Base-by-base conservation (phyloP, 345 rosid genomes). In the Clarkia xantiana region DNA sequence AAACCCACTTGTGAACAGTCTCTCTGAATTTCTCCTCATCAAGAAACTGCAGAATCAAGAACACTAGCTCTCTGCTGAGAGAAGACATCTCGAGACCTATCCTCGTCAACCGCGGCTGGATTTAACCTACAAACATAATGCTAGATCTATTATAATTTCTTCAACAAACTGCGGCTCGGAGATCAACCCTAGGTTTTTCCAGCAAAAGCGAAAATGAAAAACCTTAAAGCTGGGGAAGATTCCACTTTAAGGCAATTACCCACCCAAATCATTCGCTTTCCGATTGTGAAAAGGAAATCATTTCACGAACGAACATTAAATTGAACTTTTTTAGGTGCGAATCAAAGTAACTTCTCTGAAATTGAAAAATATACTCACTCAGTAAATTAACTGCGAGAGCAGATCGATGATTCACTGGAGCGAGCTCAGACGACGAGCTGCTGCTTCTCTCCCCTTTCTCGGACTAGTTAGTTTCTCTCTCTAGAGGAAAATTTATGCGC, bases 21-120 rank as follows among this genome's bases (percentile, higher is more conserved):
- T 91, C 98, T 62, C 81, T 91, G 64, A 86, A 91, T 77, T 91
- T 91, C 62, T 91, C 98, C 77, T 91, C 98, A 62, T 91, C 98
- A 12, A 91, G 80, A 75, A 91, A 91, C 82, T 91, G 98, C 69
- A 91, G 69, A 70, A 91, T 91, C 85, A 91, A 68, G 78, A 91
- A 86, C 62, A 91, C 96, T 13, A 86, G 89, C 90, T 91, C 98
- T 76, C 98, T 75, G 67, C 98, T 91, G 56, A 91, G 93, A 70
- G 96, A 86, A 43, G 98, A 86, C 96, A 88, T 88, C 66, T 61
- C 56, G 53, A 58, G 52, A 58, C 63, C 73, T 14, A 63, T 65
- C 75, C 55, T 55, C 71, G 64, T 48, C 49, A 59, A 41, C 34
- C 52, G n/a, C 39, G 22, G 40, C 23, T n/a, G 22, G 39, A 18